Base-by-base conservation (phyloP, 768 basidiomycete genomes). In the Pleurotus cornucopiae region DNA sequence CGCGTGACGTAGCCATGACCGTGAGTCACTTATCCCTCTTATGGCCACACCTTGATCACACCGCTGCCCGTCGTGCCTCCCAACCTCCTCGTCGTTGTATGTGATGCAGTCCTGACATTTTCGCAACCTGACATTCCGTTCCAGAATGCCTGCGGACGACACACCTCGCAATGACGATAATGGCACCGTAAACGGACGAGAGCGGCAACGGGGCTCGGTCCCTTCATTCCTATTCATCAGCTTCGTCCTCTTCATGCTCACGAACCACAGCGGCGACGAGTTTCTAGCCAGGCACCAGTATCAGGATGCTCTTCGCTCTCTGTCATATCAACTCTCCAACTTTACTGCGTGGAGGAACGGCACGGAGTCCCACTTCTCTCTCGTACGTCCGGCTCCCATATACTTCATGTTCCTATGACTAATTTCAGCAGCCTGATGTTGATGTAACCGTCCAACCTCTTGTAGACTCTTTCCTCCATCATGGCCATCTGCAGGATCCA, bases 231-330 rank as follows among this genome's bases (percentile, higher is more conserved):
- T 92, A 37, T 83, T 93, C 73, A 74, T 91, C 54, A 79, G 77
- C 61, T 81, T 92, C 57, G 76, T 91, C 65, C 73, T 92, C 23
- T 91, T 88, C 70, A 78, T 92, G 81, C 80, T 92, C 68, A 88
- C 86, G 46, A 90, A 84, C 62, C 84, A 86, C 58, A 85, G 79
- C 58, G 78, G 81, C 5, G 88, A 89, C 62, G 86, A 88, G 64
- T 81, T 80, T 57, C 70, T 84, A 4, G 78, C 80, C 13, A 74
- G 83, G 57, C 82, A 79, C 61, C 83, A 84, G 56, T 88, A 87
- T 66, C 76, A 87, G 64, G 81, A 89, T 59, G 73, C 82, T n/a
- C 64, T 92, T 4, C 71, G 76, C 26, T 75, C 76, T 5, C 67
- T 91, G 57, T 75, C 76, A 30, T 74, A 80, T 63, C 83, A 89